Evolutionary conservation across 192 early-diverging fungal species (phyloP), one percentile per base, ranked within the genome.

Genomic region (Rhizophagus clarus): DNA sequence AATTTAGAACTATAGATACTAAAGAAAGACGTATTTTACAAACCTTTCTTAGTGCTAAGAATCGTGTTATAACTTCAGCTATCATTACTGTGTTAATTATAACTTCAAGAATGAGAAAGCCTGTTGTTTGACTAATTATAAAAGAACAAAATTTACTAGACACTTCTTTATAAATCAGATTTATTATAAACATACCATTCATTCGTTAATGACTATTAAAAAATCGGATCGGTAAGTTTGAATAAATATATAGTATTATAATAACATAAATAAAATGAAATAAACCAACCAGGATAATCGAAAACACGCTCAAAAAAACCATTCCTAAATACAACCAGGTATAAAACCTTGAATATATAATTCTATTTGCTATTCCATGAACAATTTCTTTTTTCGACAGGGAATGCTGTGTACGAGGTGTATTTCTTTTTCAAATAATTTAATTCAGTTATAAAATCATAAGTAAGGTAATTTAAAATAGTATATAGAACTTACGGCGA

Each of bases 11-110:
- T 56, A 56, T 56, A 56, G 34, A 40, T 40, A 20, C 5, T 56
- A 20, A 4, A 20, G 49, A 56, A 20, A 56, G 17, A 20, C 4
- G 49, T 17, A 20, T 20, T 56, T 37, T 70, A 70, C 66, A 40
- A 81, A 91, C 90, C 82, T 85, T 83, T 45, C 93, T 85, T 73
- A 92, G 87, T 4, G 94, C 94, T 0, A 93, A 81, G 5, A 88
- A 81, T 20, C 94, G 88, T 29, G 91, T 86, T 2, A 83, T 81
- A 4, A 95, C 92, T 81, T 95, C 94, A 24, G 89, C 79, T 67
- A 93, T 89, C 94, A 95, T 95, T 72, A 91, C 91, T 22, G 90
- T 66, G 72, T 94, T 94, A 67, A 95, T 88, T 24, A 91, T 87
- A 31, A 89, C 86, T 72, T 95, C 94, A 31, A 94, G 81, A 20